Percentiles rank a stretch among this genome's conserved stretches.
Evolutionary conservation across 148 eudicot genomes (phyloP).

Genomic region (Simmondsia chinensis): DNA sequence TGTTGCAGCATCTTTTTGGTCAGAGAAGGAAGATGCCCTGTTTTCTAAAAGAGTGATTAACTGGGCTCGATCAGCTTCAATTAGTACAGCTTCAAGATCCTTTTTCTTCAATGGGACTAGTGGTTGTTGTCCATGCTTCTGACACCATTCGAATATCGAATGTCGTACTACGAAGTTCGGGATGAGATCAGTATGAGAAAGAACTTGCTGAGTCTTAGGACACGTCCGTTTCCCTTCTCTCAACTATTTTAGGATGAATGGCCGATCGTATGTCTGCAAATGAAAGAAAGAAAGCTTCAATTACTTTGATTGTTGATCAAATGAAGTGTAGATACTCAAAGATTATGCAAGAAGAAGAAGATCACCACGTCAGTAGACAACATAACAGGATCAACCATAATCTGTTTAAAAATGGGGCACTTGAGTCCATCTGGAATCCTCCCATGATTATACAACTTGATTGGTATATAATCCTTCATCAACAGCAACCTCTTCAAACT

Average conservation of each 20-base stretch:
- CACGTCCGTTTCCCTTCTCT: constrained; percentile 55
- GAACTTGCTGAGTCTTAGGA: constrained; percentile 67
- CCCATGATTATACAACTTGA: no score
- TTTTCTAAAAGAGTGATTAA: constrained; percentile 37
- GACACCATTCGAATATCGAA: constrained; percentile 67
- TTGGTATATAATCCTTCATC: no score
- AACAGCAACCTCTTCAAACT: no score
- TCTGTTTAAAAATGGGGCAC: constrained; percentile 56
- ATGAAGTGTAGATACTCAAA: no score
- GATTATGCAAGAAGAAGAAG: no score
- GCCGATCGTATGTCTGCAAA: constrained; percentile 74
- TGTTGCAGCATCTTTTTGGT: constrained; percentile 58
- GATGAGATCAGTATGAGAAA: constrained; percentile 45
- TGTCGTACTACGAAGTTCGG: constrained; percentile 59
- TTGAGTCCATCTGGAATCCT: no score
- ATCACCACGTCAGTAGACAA: constrained; percentile 63
- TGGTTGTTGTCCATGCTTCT: constrained; percentile 32
- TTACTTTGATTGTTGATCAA: no score
- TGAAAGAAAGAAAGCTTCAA: no score
- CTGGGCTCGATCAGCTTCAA: constrained; percentile 38
- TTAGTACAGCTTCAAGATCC: constrained; percentile 31
- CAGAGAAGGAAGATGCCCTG: constrained; percentile 41
- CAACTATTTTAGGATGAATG: constrained; percentile 61
- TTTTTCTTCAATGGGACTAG: constrained; percentile 27
- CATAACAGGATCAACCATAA: constrained; percentile 80